A percentile compares a stretch with the other conserved stretches of the same genome.
Conservation (phyloP, 441 rosid species). For the Hypseocharis bilobata region DNA sequence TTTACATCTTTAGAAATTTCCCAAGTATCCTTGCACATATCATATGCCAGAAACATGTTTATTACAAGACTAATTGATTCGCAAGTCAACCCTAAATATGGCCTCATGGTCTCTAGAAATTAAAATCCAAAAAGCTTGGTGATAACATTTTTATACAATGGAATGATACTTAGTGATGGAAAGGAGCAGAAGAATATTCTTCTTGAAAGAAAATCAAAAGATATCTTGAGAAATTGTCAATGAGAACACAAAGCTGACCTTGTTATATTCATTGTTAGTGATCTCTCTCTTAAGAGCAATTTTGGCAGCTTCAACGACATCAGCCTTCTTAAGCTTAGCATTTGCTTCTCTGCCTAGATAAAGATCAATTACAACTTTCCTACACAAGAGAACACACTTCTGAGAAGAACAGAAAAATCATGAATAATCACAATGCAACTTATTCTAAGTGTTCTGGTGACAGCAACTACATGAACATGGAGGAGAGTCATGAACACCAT, state of each 20-base stretch:
- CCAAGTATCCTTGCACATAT: too few species aligned
- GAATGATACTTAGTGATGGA: too few species aligned
- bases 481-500: too few species aligned
- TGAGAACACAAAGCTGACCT: constrained; percentile 37
- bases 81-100: too few species aligned
- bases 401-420: neutral
- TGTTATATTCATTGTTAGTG: constrained; percentile 39
- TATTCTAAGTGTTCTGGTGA: neutral
- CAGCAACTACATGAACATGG: too few species aligned
- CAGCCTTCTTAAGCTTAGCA: constrained; percentile 59
- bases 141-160: too few species aligned
- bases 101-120: too few species aligned
- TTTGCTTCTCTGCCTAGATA: constrained; percentile 39
- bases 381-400: constrained; percentile 21
- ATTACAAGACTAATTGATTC: too few species aligned
- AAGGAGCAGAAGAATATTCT: too few species aligned
- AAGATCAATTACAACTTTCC: constrained; percentile 57
- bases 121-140: too few species aligned
- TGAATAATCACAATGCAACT: neutral
- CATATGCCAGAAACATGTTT: too few species aligned
- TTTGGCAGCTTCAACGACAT: constrained; percentile 45
- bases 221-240: constrained; percentile 9
- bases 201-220: constrained; percentile 1
- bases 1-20: too few species aligned
- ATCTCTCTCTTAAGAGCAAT: constrained; percentile 36